Evolutionary conservation across 179 eudicot genomes (phyloP).

Genomic region (Beta lomatogona): DNA sequence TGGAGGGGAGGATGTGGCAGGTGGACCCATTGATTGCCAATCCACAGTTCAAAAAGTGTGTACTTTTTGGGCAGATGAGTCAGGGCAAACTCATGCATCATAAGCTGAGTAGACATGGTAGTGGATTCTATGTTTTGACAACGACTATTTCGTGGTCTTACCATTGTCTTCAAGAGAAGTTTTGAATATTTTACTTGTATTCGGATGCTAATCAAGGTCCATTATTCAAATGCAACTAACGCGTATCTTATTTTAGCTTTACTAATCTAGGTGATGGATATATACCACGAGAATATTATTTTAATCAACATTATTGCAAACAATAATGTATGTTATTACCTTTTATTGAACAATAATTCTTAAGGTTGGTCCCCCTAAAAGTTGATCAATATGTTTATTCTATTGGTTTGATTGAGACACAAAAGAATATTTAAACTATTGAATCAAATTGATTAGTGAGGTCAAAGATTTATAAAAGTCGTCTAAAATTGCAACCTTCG

Average conservation of each 20-base stretch:
- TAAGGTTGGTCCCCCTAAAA: neutral
- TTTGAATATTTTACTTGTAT: slow-evolving; percentile 1
- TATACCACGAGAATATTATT: neutral
- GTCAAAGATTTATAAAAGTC: too few relatives aligned
- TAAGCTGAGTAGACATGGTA: neutral
- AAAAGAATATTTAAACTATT: too few relatives aligned
- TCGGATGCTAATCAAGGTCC: neutral
- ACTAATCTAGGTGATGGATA: neutral
- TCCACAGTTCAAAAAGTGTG: too few relatives aligned
- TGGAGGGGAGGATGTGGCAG: too few relatives aligned
- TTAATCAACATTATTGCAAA: neutral
- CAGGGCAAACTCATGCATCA: neutral
- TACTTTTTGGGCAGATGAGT: too few relatives aligned
- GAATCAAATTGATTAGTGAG: too few relatives aligned
- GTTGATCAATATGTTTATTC: neutral
- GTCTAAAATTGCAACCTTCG: too few relatives aligned
- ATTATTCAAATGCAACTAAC: neutral
- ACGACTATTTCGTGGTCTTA: neutral
- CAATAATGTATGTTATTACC: too few relatives aligned
- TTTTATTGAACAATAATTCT: too few relatives aligned
- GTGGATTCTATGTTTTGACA: neutral
- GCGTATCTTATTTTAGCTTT: neutral
- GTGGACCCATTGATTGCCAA: too few relatives aligned
- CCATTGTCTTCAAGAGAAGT: neutral
- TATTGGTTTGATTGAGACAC: too few relatives aligned